A percentile compares a stretch with the other conserved stretches of the same genome.
phyloP scores from a whole-genome alignment of 495 filamentous ascomycete species.

The Aspergillus olivimuriae region DNA sequence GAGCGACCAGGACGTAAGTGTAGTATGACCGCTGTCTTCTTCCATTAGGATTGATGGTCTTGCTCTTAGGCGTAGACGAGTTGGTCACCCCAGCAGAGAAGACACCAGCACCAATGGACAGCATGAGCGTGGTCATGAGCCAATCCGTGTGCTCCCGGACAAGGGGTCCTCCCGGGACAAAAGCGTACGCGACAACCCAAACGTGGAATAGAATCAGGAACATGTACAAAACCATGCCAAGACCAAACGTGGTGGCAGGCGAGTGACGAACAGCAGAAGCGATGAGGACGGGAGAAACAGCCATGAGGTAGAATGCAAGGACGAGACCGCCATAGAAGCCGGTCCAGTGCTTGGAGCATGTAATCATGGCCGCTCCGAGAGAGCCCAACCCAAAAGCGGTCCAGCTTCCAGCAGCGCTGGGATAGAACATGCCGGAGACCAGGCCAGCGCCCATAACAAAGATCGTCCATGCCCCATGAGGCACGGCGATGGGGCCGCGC shows the following conservation, averaged over 20 bases:
- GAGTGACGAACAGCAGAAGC: constrained; percentile 64
- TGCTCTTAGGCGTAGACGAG: constrained; percentile 38
- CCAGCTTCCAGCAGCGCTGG: constrained; percentile 69
- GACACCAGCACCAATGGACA: constrained; percentile 78
- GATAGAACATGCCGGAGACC: constrained; percentile 67
- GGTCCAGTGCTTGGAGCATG: constrained; percentile 73
- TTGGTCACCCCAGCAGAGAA: constrained; percentile 63
- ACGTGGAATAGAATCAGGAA: constrained; percentile 89
- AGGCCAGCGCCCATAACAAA: constrained; percentile 81
- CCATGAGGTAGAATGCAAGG: constrained; percentile 74
- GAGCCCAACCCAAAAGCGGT: constrained; percentile 71
- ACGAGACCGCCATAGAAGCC: constrained; percentile 83
- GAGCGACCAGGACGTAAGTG: constrained; percentile 60
- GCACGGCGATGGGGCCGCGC: constrained; percentile 78
- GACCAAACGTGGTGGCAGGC: constrained; percentile 72
- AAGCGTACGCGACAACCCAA: constrained; percentile 98
- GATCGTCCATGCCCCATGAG: constrained; percentile 81
- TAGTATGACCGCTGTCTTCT: constrained; percentile 59
- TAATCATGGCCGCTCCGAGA: constrained; percentile 73
- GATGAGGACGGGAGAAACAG: constrained; percentile 71
- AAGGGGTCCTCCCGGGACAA: constrained; percentile 93
- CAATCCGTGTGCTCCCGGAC: constrained; percentile 94
- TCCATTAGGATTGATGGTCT: constrained; percentile 46
- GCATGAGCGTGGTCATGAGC: constrained; percentile 82
- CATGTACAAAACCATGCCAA: constrained; percentile 87